Conservation (phyloP, 768 basidiomycete genomes). For the Phaeotremella skinneri region DNA sequence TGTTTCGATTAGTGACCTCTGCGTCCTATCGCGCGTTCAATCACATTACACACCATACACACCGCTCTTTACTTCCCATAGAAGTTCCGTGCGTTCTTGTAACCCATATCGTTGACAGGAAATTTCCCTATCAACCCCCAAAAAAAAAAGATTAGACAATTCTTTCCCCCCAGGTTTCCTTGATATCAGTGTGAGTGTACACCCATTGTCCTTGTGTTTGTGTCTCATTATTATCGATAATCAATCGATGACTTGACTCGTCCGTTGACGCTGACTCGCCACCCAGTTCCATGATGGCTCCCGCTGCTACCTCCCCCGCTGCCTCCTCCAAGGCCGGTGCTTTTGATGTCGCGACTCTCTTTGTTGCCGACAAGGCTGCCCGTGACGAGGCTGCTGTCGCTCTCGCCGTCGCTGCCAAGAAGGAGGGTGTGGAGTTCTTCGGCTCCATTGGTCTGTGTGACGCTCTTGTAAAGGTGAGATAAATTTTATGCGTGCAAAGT, state of each 20-base stretch:
- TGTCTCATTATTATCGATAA: background rate
- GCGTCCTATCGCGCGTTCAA: slow-evolving; percentile 1
- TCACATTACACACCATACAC: background rate
- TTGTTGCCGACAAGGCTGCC: slow-evolving; percentile 77
- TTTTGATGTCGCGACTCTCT: slow-evolving; percentile 71
- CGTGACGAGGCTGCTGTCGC: slow-evolving; percentile 69
- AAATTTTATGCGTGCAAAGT: background rate
- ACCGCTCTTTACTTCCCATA: background rate
- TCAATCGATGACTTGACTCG: slow-evolving; percentile 10
- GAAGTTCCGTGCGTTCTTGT: background rate
- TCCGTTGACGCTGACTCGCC: background rate
- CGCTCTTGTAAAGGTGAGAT: slow-evolving; percentile 63
- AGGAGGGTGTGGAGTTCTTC: slow-evolving; percentile 77
- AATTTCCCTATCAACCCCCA: background rate
- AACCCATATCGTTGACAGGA: background rate
- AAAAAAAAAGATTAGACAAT: slow-evolving; percentile 1
- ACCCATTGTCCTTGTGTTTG: background rate
- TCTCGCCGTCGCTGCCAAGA: slow-evolving; percentile 73
- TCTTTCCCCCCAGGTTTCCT: background rate
- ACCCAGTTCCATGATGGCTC: slow-evolving; percentile 55
- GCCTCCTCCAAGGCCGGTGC: slow-evolving; percentile 60
- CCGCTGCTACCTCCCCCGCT: slow-evolving; percentile 59
- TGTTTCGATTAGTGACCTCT: background rate
- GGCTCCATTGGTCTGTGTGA: slow-evolving; percentile 67
- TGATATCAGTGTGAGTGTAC: background rate